Conservation (phyloP, 2,329 filamentous ascomycete genomes). For the Fusarium avenaceum region DNA sequence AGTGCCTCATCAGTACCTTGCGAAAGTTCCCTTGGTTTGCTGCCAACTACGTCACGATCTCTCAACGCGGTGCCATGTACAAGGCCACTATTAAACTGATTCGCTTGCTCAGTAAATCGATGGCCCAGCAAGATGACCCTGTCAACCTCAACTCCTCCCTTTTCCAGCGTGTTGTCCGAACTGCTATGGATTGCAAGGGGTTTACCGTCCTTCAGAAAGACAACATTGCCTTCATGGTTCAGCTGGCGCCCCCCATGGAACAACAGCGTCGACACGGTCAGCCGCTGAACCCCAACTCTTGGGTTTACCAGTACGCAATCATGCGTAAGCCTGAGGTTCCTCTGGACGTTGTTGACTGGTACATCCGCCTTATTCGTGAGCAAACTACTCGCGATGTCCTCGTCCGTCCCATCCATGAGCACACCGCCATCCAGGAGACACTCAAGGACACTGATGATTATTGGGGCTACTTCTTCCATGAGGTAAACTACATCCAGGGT, state of each 20-base stretch:
- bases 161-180: constrained; percentile 64
- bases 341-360: constrained; percentile 70
- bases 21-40: constrained; percentile 74
- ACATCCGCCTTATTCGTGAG: constrained; percentile 68
- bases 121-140: constrained; percentile 57
- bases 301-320: constrained; percentile 67
- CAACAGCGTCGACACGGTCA: constrained; percentile 59
- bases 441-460: constrained; percentile 57
- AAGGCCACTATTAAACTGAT: constrained; percentile 65
- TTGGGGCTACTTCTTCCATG: constrained; percentile 67
- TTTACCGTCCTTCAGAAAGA: constrained; percentile 74
- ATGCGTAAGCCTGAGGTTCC: constrained; percentile 63
- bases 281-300: constrained; percentile 63
- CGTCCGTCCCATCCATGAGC: constrained; percentile 58
- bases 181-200: constrained; percentile 70
- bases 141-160: constrained; percentile 66
- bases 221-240: constrained; percentile 63
- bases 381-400: constrained; percentile 61
- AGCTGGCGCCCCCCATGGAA: constrained; percentile 53
- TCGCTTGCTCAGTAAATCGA: constrained; percentile 58
- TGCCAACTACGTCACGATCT: constrained; percentile 68
- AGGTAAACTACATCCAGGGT: constrained; percentile 59
- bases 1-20: constrained; percentile 74
- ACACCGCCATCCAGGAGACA: constrained; percentile 54
- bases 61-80: constrained; percentile 68